Conservation (phyloP, 2,329 filamentous ascomycete genomes). For the Penicillium sp. region DNA sequence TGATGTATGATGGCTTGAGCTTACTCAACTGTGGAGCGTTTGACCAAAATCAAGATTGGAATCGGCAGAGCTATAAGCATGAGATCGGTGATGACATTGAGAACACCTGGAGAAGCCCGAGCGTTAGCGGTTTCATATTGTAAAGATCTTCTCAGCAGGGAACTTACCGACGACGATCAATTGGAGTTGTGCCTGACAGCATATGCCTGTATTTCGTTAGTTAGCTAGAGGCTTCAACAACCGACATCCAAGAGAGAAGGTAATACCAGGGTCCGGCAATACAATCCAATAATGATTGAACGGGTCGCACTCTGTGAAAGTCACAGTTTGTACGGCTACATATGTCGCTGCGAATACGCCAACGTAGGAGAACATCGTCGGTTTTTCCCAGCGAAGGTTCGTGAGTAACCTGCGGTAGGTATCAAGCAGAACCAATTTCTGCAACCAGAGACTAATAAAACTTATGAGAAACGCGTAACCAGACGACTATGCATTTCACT, state of each 20-base stretch:
- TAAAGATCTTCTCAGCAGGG: background rate
- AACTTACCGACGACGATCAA: constrained; percentile 16
- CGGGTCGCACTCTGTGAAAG: constrained; percentile 19
- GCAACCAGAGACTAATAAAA: constrained; percentile 17
- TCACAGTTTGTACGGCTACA: constrained; percentile 15
- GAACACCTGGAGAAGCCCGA: constrained; percentile 2
- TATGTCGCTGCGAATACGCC: constrained; percentile 14
- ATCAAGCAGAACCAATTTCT: constrained; percentile 18
- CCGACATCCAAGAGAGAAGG: background rate
- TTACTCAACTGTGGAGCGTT: constrained; percentile 11
- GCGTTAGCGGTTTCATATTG: background rate
- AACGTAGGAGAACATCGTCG: constrained; percentile 13
- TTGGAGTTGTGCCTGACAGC: constrained; percentile 17
- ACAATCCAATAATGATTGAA: constrained; percentile 20
- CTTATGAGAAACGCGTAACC: background rate
- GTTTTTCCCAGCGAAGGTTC: constrained; percentile 16
- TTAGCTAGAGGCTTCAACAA: background rate
- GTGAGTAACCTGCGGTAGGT: constrained; percentile 15
- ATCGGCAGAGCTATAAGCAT: constrained; percentile 18
- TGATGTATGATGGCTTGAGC: background rate
- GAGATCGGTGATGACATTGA: constrained; percentile 15
- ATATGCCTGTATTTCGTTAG: constrained; percentile 8
- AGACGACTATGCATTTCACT: background rate
- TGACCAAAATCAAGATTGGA: constrained; percentile 13
- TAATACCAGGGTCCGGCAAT: constrained; percentile 15